Evolutionary conservation across 352 stramenopile species (phyloP).

Genomic region (Globisporangium barbulae): DNA sequence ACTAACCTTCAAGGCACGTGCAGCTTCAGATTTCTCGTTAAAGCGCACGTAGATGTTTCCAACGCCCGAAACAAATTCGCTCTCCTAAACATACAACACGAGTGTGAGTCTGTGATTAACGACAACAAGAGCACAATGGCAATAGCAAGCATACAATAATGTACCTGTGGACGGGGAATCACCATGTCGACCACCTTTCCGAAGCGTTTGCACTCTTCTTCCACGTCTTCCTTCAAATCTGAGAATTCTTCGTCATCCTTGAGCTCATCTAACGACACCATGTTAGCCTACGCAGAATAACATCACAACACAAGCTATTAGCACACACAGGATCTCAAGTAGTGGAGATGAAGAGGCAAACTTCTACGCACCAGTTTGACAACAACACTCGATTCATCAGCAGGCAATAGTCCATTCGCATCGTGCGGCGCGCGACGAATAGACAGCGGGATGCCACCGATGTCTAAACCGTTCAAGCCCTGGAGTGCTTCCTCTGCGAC

Average conservation of each 20-base stretch:
- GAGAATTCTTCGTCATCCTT: slow-evolving; percentile 84
- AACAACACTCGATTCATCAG: slow-evolving; percentile 49
- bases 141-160: not conserved
- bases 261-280: slow-evolving; percentile 82
- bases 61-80: slow-evolving; percentile 48
- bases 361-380: slow-evolving; percentile 63
- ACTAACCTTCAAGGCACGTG: slow-evolving; percentile 70
- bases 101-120: not conserved
- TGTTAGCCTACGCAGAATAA: slow-evolving; percentile 56
- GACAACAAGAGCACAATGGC: not conserved
- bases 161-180: slow-evolving; percentile 80
- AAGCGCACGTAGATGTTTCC: slow-evolving; percentile 85
- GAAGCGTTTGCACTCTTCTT: slow-evolving; percentile 89
- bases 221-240: slow-evolving; percentile 87
- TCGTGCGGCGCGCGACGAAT: slow-evolving; percentile 51
- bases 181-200: slow-evolving; percentile 64
- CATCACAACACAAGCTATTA: not conserved
- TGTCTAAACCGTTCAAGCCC: slow-evolving; percentile 74
- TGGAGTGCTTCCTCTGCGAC: slow-evolving; percentile 59
- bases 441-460: slow-evolving; percentile 61
- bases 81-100: slow-evolving; percentile 37
- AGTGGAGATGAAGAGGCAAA: not conserved
- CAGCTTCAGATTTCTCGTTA: slow-evolving; percentile 45
- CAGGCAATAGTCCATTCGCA: slow-evolving; percentile 13
- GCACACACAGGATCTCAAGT: not conserved